Evolutionary conservation across 1,284 basidiomycete species (phyloP).

Genomic region (Tranzscheliella williamsii): DNA sequence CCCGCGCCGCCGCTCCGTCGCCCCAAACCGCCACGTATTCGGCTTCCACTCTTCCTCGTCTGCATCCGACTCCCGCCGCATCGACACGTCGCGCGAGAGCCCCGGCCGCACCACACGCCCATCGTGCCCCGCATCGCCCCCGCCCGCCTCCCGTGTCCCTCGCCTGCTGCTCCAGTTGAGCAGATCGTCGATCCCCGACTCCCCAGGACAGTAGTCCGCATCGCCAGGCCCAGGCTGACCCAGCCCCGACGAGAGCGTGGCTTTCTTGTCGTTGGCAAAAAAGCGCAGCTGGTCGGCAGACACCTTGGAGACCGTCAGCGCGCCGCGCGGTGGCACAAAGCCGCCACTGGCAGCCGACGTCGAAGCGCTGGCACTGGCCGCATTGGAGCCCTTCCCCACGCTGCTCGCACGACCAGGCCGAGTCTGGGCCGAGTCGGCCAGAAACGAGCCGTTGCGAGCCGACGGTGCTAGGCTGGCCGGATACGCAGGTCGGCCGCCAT

Average conservation of each 20-base stretch:
- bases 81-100: constrained; percentile 5
- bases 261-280: constrained; percentile 28
- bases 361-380: constrained; percentile 20
- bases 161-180: constrained; percentile 5
- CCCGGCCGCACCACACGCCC: constrained; percentile 1
- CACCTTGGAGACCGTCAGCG: constrained; percentile 30
- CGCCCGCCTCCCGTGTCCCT: neutral
- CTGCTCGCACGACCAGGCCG: constrained; percentile 7
- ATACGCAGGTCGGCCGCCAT: constrained; percentile 4
- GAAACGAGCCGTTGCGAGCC: constrained; percentile 7
- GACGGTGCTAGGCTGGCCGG: constrained; percentile 18
- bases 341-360: constrained; percentile 29
- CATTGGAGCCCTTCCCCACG: constrained; percentile 14
- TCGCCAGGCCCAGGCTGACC: constrained; percentile 15
- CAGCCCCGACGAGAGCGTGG: neutral
- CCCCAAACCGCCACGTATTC: constrained; percentile 48
- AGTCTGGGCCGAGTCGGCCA: neutral
- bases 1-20: neutral
- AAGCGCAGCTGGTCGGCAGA: constrained; percentile 33
- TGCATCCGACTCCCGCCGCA: constrained; percentile 8
- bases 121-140: neutral
- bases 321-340: constrained; percentile 26
- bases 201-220: constrained; percentile 30
- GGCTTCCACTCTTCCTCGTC: constrained; percentile 44
- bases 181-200: constrained; percentile 54